phyloP scores from a whole-genome alignment of 192 early-diverging fungal species.

The Chytriomyces hyalinus region DNA sequence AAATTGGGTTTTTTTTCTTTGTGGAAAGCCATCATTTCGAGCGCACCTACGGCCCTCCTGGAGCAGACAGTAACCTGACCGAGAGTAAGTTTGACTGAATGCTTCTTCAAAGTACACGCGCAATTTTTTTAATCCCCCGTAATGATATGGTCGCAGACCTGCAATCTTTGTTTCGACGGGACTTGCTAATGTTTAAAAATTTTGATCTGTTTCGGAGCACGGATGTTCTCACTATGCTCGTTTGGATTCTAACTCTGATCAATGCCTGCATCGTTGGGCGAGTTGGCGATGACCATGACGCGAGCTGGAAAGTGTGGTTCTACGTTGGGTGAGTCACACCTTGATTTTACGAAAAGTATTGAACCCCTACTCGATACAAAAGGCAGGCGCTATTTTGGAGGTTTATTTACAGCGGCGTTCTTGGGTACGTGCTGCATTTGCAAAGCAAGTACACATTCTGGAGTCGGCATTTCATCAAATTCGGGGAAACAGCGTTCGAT shows the following conservation, averaged over 20 bases:
- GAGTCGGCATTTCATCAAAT: constrained; percentile 91
- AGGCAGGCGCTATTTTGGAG: constrained; percentile 87
- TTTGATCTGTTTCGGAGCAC: constrained; percentile 87
- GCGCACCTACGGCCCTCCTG: constrained; percentile 59
- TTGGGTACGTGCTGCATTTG: constrained; percentile 77
- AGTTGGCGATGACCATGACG: constrained; percentile 46
- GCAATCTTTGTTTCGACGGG: constrained; percentile 79
- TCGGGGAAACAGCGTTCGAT: constrained; percentile 84
- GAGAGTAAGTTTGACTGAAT: constrained; percentile 46
- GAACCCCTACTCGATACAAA: constrained; percentile 31
- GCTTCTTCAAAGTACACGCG: constrained; percentile 84
- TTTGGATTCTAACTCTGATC: constrained; percentile 75
- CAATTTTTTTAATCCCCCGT: constrained; percentile 60
- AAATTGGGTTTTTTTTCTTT: constrained; percentile 86
- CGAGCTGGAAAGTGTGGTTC: constrained; percentile 47
- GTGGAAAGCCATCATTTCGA: constrained; percentile 93
- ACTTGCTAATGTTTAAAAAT: constrained; percentile 88
- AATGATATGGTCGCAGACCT: constrained; percentile 44
- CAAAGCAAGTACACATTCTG: constrained; percentile 85
- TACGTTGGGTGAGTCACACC: constrained; percentile 46
- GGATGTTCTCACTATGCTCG: constrained; percentile 78
- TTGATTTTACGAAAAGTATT: background rate
- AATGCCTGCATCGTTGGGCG: constrained; percentile 64
- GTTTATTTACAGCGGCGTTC: constrained; percentile 78
- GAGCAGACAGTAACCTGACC: constrained; percentile 13